Percentiles rank a stretch among this genome's conserved stretches.
These are phyloP conservation scores for Cystofilobasidium bisporidii DNA, from an alignment of 768 basidiomycete genomes.

Conservation along the genomic window DNA sequence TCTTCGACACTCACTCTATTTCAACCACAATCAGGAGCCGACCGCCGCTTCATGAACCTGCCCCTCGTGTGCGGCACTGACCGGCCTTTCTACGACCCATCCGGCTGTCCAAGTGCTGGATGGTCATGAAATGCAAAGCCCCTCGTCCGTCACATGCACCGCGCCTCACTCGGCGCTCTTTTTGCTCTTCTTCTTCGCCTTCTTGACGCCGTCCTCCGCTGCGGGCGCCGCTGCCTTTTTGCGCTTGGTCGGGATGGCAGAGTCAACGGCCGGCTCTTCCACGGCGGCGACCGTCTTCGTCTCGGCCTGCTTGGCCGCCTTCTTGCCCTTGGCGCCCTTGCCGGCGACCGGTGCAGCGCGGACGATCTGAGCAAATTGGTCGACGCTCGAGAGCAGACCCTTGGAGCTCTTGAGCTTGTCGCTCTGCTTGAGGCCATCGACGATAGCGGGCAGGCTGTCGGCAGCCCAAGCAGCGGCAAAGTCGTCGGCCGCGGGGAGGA, in stretches of 20 bases:
- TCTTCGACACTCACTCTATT: too few species aligned
- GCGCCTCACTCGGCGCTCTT: neutral
- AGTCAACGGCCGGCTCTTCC: neutral
- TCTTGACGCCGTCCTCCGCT: conserved; percentile 4
- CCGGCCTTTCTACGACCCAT: too few species aligned
- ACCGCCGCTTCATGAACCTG: too few species aligned
- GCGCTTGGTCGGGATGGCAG: neutral
- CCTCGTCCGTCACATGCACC: too few species aligned
- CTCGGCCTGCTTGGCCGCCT: conserved; percentile 8
- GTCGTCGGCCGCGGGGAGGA: conserved; percentile 37
- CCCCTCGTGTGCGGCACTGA: too few species aligned
- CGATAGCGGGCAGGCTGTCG: conserved; percentile 50
- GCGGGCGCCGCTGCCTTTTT: conserved; percentile 4
- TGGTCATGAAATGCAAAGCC: too few species aligned
- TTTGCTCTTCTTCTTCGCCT: conserved; percentile 18
- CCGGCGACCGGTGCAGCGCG: conserved; percentile 32
- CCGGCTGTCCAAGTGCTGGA: too few species aligned
- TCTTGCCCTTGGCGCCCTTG: conserved; percentile 28
- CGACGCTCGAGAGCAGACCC: conserved; percentile 48
- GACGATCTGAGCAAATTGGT: conserved; percentile 48
- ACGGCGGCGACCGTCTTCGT: neutral
- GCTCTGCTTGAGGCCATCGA: conserved; percentile 46
- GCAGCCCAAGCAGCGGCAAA: conserved; percentile 52
- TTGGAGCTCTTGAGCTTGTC: conserved; percentile 50
- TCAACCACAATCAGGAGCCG: too few species aligned